Base-by-base conservation (phyloP, 805 yeast species). In the Suhomyces pyralidae region DNA sequence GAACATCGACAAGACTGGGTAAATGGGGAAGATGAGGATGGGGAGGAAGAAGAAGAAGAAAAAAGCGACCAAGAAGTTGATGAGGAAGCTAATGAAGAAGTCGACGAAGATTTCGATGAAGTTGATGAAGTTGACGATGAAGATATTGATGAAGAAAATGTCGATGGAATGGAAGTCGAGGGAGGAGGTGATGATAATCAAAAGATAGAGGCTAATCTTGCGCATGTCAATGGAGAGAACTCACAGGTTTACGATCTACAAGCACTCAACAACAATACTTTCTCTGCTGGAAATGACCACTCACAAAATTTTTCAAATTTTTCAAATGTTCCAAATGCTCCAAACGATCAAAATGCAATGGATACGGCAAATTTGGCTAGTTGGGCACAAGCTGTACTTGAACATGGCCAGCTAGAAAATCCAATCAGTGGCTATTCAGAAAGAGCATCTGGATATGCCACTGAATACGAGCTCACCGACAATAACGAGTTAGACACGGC, bases 381-480 rank as follows among this genome's bases (percentile, higher is more conserved):
- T 7, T 42, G 45, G 45, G 45, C 45, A 22, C 26, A 22, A 8
- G 17, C n/a, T 9, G 28, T 42, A n/a, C 42, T 38, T 17, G 42
- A 38, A 10, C 15, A 38, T 9, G 22, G 20, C 7, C 42, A 38
- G n/a, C 24, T 17, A 19, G n/a, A 19, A 5, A 6, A 17, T 8
- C 42, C 24, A 9, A 17, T 38, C 24, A 38, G n/a, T 38, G 42
- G 42, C 14, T 38, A 9, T 19, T 19, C 24, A 19, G 36, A 34
- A 14, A 15, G 45, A 14, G 40, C 38, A 38, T 40, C 44, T 24
- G 55, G 51, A 17, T 47, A 44, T 15, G 47, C 45, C 25, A 58
- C 61, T 10, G 66, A 62, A 36, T 38, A 51, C n/a, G 65, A 61
- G 47, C 45, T 55, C 17, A 57, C 60, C 5, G 62, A 56, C 15